These are phyloP conservation scores for Pleoardoris graminearum DNA, from an alignment of 2,329 filamentous ascomycete species.

Conservation along the genomic window DNA sequence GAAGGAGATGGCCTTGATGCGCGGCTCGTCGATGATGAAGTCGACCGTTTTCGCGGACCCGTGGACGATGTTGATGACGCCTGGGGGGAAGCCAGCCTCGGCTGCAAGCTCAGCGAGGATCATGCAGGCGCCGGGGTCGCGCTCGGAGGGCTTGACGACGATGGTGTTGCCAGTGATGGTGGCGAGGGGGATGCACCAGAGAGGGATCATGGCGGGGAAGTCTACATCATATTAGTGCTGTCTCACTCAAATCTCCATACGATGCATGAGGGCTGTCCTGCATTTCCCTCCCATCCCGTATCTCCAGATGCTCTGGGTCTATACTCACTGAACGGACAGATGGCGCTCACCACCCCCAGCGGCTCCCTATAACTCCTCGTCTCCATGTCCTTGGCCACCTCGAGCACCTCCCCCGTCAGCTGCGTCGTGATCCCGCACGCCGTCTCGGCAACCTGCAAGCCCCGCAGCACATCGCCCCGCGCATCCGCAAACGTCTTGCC, in stretches of 20 bases:
- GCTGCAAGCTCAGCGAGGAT: constrained; percentile 79
- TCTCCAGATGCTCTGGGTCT: no score
- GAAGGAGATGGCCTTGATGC: constrained; percentile 85
- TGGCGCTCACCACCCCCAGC: constrained; percentile 77
- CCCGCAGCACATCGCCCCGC: constrained; percentile 77
- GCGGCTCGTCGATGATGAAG: constrained; percentile 82
- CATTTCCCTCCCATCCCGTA: no score
- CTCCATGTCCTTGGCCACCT: constrained; percentile 90
- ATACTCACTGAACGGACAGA: constrained; percentile 79
- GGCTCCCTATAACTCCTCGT: constrained; percentile 81
- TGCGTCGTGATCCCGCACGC: constrained; percentile 79
- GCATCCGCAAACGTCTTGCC: constrained; percentile 87
- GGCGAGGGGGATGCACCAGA: constrained; percentile 88
- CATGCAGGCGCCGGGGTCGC: constrained; percentile 82
- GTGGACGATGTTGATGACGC: constrained; percentile 82
- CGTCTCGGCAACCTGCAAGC: constrained; percentile 82
- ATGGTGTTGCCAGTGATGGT: constrained; percentile 83
- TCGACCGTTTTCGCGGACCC: constrained; percentile 79
- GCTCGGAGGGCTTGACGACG: constrained; percentile 83
- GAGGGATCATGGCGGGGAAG: constrained; percentile 89
- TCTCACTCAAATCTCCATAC: no score
- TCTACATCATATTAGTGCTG: constrained; percentile 54
- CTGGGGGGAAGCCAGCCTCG: constrained; percentile 79
- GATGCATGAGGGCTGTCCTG: no score
- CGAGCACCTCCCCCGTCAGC: constrained; percentile 79